These are phyloP conservation scores for Sorghum bicolor DNA, from an alignment of 176 grass and related monocot species.

Conservation along the genomic window Sorghum_bicolor_NCBIv3 NC_012877.2:2308501-2309000, in stretches of 20 bases:
- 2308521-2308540: background rate
- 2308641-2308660: background rate
- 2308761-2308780: background rate
- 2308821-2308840: background rate
- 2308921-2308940: slow-evolving; percentile 88
- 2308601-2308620: too few relatives aligned
- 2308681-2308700: background rate
- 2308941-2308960: slow-evolving; percentile 73
- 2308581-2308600: background rate
- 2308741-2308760: background rate
- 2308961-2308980: slow-evolving; percentile 76
- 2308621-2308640: background rate
- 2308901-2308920: slow-evolving; percentile 50
- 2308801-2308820: background rate
- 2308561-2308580: background rate
- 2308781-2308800: background rate
- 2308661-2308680: background rate
- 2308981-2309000: slow-evolving; percentile 96
- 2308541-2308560: background rate
- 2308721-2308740: background rate
- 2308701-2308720: background rate
- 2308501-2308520: background rate
- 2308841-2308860: background rate
- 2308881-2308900: background rate
- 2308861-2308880: background rate